Conservation (phyloP, 2,329 filamentous ascomycete genomes). For the Microsporum ferrugineum region DNA sequence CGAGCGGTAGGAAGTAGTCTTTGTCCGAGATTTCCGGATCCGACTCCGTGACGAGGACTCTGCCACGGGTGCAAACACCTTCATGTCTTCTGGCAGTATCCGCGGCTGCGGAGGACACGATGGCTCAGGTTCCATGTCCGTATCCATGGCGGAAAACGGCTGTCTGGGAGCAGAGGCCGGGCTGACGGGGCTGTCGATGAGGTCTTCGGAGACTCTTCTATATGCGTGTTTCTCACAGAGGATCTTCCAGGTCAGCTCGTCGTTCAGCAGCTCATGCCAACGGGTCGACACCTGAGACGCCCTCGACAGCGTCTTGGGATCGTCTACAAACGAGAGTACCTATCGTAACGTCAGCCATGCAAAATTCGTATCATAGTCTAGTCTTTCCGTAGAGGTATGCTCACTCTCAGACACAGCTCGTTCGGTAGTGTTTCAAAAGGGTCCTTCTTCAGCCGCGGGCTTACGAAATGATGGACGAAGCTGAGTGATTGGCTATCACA, state of each 20-base stretch:
- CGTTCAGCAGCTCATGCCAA: slow-evolving; percentile 86
- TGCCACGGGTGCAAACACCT: neutral
- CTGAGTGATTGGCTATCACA: slow-evolving; percentile 92
- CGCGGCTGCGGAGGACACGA: neutral
- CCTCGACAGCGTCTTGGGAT: slow-evolving; percentile 83
- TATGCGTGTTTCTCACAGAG: slow-evolving; percentile 95
- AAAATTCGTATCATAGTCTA: too few relatives aligned
- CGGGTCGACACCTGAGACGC: slow-evolving; percentile 91
- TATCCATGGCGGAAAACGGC: neutral
- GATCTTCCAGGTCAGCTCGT: slow-evolving; percentile 97
- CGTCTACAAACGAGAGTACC: slow-evolving; percentile 94
- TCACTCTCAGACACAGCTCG: slow-evolving; percentile 78
- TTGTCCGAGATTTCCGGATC: slow-evolving; percentile 41
- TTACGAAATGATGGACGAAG: slow-evolving; percentile 93
- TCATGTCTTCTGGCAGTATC: neutral
- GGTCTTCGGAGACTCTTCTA: slow-evolving; percentile 43
- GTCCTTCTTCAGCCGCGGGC: slow-evolving; percentile 87
- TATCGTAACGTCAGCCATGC: slow-evolving; percentile 27
- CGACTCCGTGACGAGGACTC: neutral
- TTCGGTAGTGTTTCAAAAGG: slow-evolving; percentile 86
- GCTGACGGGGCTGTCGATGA: slow-evolving; percentile 33
- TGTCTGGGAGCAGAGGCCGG: slow-evolving; percentile 31
- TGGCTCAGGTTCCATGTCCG: neutral
- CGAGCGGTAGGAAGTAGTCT: slow-evolving; percentile 76
- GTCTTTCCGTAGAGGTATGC: too few relatives aligned